Conservation (phyloP, 2,329 filamentous ascomycete genomes). For the Arthrobotrys iridis region DNA sequence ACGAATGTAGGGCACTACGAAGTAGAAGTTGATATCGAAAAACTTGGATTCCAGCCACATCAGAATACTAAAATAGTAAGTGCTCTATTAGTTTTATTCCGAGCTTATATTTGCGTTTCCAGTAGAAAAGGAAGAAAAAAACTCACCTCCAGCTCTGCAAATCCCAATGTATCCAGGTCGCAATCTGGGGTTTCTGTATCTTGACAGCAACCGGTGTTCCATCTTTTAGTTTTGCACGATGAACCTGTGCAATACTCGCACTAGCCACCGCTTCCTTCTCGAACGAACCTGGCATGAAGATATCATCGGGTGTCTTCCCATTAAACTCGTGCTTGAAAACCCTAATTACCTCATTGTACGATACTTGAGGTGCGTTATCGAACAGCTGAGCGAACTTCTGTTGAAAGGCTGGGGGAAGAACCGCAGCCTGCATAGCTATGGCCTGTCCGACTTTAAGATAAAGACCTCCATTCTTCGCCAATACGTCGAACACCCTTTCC, state of each 20-base stretch:
- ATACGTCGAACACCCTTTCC: constrained; percentile 79
- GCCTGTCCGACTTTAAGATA: constrained; percentile 99
- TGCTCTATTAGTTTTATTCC: neutral
- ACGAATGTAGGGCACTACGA: constrained; percentile 88
- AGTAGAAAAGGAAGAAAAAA: neutral
- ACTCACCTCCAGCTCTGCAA: constrained; percentile 89
- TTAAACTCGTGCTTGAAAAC: constrained; percentile 87
- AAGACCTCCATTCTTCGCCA: constrained; percentile 86
- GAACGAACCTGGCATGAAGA: constrained; percentile 78
- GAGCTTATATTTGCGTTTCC: neutral
- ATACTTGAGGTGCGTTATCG: constrained; percentile 93
- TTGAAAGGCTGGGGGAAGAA: constrained; percentile 93
- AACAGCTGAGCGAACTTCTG: constrained; percentile 97
- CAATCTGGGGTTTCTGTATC: constrained; percentile 95
- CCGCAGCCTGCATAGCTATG: constrained; percentile 96
- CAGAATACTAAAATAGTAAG: constrained; percentile 49
- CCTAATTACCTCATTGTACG: constrained; percentile 83
- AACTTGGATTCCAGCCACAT: constrained; percentile 46
- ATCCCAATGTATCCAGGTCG: constrained; percentile 90
- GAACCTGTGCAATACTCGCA: constrained; percentile 94
- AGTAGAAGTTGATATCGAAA: constrained; percentile 94
- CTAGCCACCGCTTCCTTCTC: constrained; percentile 74
- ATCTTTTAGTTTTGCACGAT: constrained; percentile 87
- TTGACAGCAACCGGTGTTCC: constrained; percentile 94
- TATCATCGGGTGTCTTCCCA: constrained; percentile 82